Conservation (phyloP, 2,329 filamentous ascomycete species). For the Fusarium subtropicale region DNA sequence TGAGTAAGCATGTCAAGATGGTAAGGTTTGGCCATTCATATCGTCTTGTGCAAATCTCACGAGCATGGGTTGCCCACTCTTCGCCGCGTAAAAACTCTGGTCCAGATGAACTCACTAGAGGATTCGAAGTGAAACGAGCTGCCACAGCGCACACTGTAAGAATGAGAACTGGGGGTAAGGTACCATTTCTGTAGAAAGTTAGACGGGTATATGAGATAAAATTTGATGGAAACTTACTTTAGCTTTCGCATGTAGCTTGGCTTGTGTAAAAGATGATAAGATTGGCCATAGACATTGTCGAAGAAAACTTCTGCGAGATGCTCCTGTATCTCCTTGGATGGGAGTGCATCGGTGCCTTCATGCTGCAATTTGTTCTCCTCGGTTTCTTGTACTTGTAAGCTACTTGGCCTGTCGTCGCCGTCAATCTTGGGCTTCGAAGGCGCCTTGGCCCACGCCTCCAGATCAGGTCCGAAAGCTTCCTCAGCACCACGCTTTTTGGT, state of each 20-base stretch:
- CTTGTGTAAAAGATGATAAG: conserved; percentile 94
- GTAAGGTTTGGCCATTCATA: conserved; percentile 98
- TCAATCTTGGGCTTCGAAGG: conserved; percentile 63
- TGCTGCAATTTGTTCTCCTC: conserved; percentile 82
- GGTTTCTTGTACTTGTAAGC: conserved; percentile 69
- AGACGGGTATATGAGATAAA: background rate
- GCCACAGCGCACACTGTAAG: conserved; percentile 95
- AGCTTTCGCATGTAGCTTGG: conserved; percentile 95
- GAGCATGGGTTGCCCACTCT: conserved; percentile 88
- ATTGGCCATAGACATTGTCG: conserved; percentile 94
- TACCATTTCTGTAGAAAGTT: conserved; percentile 54
- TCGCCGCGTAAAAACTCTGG: conserved; percentile 86
- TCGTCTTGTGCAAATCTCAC: conserved; percentile 85
- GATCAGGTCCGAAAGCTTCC: conserved; percentile 85
- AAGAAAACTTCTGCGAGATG: conserved; percentile 96
- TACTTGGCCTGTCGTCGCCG: conserved; percentile 59
- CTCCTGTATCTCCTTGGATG: conserved; percentile 88
- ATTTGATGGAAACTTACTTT: conserved; percentile 61
- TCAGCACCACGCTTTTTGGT: conserved; percentile 85
- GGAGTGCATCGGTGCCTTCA: conserved; percentile 86
- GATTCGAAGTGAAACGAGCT: conserved; percentile 93
- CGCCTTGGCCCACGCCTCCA: conserved; percentile 82
- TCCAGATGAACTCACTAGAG: conserved; percentile 78
- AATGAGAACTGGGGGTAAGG: conserved; percentile 87
- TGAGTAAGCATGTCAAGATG: conserved; percentile 88